Base-by-base conservation (phyloP, 495 filamentous ascomycete genomes). In the Daldinia childiae region DNA sequence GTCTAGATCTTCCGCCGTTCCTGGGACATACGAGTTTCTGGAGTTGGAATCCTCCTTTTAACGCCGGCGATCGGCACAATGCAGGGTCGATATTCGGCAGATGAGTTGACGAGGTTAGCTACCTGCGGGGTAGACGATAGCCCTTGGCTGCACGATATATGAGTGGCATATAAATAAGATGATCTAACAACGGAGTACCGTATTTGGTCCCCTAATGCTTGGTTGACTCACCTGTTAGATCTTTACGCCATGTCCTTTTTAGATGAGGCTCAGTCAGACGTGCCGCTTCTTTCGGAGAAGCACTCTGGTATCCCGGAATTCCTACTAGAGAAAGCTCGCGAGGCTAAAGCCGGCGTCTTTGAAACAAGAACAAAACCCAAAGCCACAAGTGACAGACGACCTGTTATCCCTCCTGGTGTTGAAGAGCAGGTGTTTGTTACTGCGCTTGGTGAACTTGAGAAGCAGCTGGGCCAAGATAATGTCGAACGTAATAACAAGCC, bases 401-500 rank as follows among this genome's bases (percentile, higher is more conserved):
- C 76, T 9, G 79, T 75, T 55, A 66, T 82, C 6, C 84, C 84
- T 4, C 83, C 76, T 5, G 79, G 80, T 34, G 76, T 80, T 29
- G 80, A 78, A 29, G 69, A 77, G 19, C 77, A 80, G 11, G 72
- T 63, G 0, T 86, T 86, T 66, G 55, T 78, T 58, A 60, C 66
- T 32, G 83, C 82, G 0, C 73, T 86, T 14, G 63, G 45, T 4
- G 82, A 79, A 11, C 76, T 86, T 45, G 67, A 64, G 14, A 72
- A 76, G 41, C 58, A 78, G 32, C 58, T 87, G 4, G 82, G 81
- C 32, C 29, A 48, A 5, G 78, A 78, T 19, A 71, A 83, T 63
- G 81, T 85, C n/a, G 83, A 82, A 51, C 65, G 83, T 26, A 85
- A 85, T 63, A 81, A 86, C 56, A 81, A 84, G 63, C 80, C 78